A percentile compares a stretch with the other conserved stretches of the same genome.
Conservation (phyloP, 2,329 filamentous ascomycete species). For the Cyphellophora europaea region DNA sequence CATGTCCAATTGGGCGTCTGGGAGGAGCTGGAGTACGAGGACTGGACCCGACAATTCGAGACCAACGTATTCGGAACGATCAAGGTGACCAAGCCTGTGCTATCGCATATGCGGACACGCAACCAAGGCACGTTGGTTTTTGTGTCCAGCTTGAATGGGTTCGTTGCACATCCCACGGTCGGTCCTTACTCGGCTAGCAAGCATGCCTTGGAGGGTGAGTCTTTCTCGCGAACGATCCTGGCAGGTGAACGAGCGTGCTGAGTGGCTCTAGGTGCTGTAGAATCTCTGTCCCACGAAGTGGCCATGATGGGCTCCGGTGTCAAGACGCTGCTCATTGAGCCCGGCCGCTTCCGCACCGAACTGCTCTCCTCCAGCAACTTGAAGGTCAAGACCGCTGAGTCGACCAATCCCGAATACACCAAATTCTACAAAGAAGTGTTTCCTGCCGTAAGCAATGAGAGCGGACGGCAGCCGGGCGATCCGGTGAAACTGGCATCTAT, state of each 20-base stretch:
- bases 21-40: constrained; percentile 21
- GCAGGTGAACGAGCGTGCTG: neutral
- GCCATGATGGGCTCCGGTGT: constrained; percentile 24
- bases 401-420: constrained; percentile 5
- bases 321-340: constrained; percentile 25
- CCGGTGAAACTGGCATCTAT: constrained; percentile 43
- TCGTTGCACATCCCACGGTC: constrained; percentile 18
- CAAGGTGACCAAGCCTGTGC: constrained; percentile 24
- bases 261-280: constrained; percentile 18
- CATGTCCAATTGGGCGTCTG: constrained; percentile 19
- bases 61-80: constrained; percentile 30
- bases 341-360: constrained; percentile 18
- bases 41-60: constrained; percentile 23
- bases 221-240: neutral
- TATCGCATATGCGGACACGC: constrained; percentile 26
- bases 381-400: constrained; percentile 1
- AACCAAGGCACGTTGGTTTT: constrained; percentile 25
- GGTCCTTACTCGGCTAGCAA: constrained; percentile 29
- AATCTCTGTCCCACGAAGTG: constrained; percentile 21
- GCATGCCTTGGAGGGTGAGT: constrained; percentile 29
- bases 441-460: constrained; percentile 23
- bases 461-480: constrained; percentile 43
- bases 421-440: constrained; percentile 1
- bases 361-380: constrained; percentile 6
- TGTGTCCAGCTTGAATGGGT: constrained; percentile 24